phyloP scores from a whole-genome alignment of 352 stramenopile species.

The Pythium grandisporangium region DNA sequence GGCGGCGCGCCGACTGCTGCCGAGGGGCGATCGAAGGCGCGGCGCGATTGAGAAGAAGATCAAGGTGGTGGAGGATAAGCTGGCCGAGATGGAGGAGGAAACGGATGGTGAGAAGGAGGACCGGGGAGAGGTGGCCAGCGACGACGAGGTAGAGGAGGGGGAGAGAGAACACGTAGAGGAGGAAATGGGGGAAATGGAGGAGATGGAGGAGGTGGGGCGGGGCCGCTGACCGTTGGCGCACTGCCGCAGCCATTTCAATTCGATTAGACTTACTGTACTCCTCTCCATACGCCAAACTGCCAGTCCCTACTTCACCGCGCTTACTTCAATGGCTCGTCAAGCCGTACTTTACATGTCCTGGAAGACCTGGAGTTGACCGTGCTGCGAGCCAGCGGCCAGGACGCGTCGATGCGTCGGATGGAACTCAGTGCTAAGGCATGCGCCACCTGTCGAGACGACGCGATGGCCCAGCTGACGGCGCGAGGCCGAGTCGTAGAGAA shows the following conservation, averaged over 20 bases:
- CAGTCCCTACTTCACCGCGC: no score
- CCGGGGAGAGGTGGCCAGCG: not conserved
- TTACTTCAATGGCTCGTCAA: not conserved
- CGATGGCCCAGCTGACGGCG: slow-evolving; percentile 4
- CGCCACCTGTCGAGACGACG: not conserved
- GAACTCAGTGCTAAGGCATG: not conserved
- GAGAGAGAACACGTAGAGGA: slow-evolving; percentile 1
- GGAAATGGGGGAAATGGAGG: not conserved
- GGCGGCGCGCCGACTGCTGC: slow-evolving; percentile 46
- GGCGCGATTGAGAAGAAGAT: slow-evolving; percentile 52
- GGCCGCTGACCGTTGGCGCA: no score
- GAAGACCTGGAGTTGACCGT: not conserved
- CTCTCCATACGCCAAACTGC: no score
- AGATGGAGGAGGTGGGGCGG: not conserved
- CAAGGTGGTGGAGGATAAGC: slow-evolving; percentile 23
- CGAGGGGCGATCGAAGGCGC: slow-evolving; percentile 43
- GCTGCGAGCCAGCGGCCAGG: not conserved
- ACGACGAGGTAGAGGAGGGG: slow-evolving; percentile 3
- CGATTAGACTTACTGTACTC: no score
- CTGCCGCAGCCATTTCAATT: no score
- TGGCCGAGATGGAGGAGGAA: slow-evolving; percentile 9
- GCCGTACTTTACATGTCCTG: no score
- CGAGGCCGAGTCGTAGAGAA: slow-evolving; percentile 21
- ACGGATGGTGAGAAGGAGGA: not conserved
- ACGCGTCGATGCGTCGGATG: not conserved